Evolutionary conservation across 2,329 filamentous ascomycete genomes (phyloP).

Genomic region (Diaporthe citriasiana): DNA sequence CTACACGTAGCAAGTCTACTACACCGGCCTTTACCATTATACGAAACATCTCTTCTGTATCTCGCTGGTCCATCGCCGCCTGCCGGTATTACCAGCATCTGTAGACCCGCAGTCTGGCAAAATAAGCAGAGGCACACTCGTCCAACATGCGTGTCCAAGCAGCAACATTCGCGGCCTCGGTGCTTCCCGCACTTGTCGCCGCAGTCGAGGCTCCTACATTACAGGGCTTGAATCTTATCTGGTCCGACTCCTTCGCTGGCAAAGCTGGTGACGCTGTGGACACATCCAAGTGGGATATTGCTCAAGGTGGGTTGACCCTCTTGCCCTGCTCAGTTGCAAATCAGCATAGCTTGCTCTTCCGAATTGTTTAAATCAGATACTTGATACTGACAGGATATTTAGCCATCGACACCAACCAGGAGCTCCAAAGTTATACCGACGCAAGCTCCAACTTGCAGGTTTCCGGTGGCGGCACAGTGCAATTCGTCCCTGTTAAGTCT

Average conservation of each 20-base stretch:
- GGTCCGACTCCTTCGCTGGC: conserved; percentile 61
- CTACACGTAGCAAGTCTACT: conserved; percentile 39
- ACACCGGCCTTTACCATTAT: neutral
- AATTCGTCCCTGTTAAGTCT: conserved; percentile 63
- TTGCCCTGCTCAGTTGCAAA: no score
- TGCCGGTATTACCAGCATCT: neutral
- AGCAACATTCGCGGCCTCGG: conserved; percentile 49
- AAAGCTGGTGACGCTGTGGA: conserved; percentile 52
- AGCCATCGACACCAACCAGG: conserved; percentile 58
- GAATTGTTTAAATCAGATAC: neutral
- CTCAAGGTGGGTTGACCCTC: conserved; percentile 46
- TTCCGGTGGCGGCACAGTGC: conserved; percentile 64
- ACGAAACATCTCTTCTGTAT: conserved; percentile 12
- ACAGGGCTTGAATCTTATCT: conserved; percentile 55
- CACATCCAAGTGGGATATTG: conserved; percentile 58
- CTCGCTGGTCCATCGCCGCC: neutral
- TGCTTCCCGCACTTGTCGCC: conserved; percentile 48
- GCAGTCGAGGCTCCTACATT: conserved; percentile 58
- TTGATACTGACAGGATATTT: neutral
- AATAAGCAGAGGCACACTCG: neutral
- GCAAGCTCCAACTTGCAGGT: conserved; percentile 63
- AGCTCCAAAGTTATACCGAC: conserved; percentile 64
- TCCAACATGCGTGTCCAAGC: conserved; percentile 38
- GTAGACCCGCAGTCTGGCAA: conserved; percentile 31
- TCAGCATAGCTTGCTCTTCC: neutral